phyloP scores from a whole-genome alignment of 192 early-diverging fungal genomes.

The Coemansia sp. region DNA sequence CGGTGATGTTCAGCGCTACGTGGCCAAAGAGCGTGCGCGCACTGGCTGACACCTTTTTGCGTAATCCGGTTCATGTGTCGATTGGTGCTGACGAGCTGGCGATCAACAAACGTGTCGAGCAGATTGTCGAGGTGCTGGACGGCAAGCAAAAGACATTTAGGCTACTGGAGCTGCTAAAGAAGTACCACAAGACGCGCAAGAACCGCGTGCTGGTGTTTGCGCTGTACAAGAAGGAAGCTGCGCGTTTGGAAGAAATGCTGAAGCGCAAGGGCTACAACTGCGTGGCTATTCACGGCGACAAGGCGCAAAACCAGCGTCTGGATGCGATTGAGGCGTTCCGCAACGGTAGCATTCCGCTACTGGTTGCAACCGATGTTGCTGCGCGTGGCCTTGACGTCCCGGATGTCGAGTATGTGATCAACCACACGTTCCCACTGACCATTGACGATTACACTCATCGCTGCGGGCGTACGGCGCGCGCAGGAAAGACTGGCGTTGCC shows the following conservation, averaged over 20 bases:
- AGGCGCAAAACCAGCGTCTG: slow-evolving; percentile 79
- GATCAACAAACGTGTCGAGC: slow-evolving; percentile 81
- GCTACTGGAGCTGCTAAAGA: slow-evolving; percentile 73
- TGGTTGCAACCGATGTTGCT: slow-evolving; percentile 95
- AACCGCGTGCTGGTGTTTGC: slow-evolving; percentile 93
- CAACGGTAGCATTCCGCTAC: slow-evolving; percentile 73
- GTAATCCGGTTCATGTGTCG: slow-evolving; percentile 74
- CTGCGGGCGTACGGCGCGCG: slow-evolving; percentile 95
- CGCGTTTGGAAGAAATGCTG: slow-evolving; percentile 73
- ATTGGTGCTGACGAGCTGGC: slow-evolving; percentile 88
- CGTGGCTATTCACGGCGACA: slow-evolving; percentile 89
- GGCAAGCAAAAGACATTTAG: slow-evolving; percentile 71
- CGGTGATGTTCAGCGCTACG: slow-evolving; percentile 95
- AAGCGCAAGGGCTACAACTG: slow-evolving; percentile 76
- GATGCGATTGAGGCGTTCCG: slow-evolving; percentile 80
- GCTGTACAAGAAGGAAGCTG: slow-evolving; percentile 95
- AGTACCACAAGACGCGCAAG: slow-evolving; percentile 81
- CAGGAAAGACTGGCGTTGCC: slow-evolving; percentile 84
- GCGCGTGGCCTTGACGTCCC: slow-evolving; percentile 87
- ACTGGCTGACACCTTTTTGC: slow-evolving; percentile 80
- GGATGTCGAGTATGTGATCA: slow-evolving; percentile 94
- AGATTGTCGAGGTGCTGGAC: slow-evolving; percentile 89
- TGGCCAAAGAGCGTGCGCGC: slow-evolving; percentile 91
- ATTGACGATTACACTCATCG: slow-evolving; percentile 93
- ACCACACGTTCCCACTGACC: slow-evolving; percentile 95